Base-by-base conservation (phyloP, 2,329 filamentous ascomycete genomes). In the Colletotrichum chlorophyti region DNA sequence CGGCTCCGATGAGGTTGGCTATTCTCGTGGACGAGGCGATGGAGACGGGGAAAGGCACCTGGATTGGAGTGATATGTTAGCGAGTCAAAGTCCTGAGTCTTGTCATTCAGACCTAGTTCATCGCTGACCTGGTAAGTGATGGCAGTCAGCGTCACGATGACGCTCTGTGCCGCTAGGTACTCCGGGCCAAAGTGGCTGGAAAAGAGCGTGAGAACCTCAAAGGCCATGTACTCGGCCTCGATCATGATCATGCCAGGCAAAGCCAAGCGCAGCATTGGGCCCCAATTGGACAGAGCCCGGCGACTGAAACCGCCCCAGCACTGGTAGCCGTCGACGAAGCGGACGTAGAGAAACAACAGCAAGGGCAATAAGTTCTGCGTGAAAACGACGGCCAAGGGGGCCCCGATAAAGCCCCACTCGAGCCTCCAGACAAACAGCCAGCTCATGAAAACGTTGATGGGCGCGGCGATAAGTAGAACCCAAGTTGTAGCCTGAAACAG, bases 191-290 rank as follows among this genome's bases (percentile, higher is more conserved):
- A 88, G 65, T 90, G 91, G 48, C 89, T 91, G 0, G 91, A 85
- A 8, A 88, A 86, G n/a, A 97, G 80, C 0, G 93, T 97, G 62
- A 97, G 79, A 45, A 97, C 86, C 72, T 98, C 94, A 71, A 98
- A 98, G 6, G 93, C 93, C 10, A 97, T 83, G 76, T 91, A 96
- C 72, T 98, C 94, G 5, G 94, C 93, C 71, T 96, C 88, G 2
- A 98, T 90, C 93, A 97, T 97, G 64, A 97, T 79, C 71, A 98
- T 87, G 1, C 94, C 94, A 0, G 94, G 93, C 11, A 97, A 78
- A 0, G 94, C 92, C 32, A 98, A 87, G 43, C 87, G 86, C 66
- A 98, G 85, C 94, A 96, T 96, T 8, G 72, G 67, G 89, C 94
- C 58, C 91, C 91, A 95, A 69, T 94, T 94, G 46, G 79, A 77